These are phyloP conservation scores for Lupinus albus DNA, from an alignment of 306 rosid species.

Conservation along the genomic window DNA sequence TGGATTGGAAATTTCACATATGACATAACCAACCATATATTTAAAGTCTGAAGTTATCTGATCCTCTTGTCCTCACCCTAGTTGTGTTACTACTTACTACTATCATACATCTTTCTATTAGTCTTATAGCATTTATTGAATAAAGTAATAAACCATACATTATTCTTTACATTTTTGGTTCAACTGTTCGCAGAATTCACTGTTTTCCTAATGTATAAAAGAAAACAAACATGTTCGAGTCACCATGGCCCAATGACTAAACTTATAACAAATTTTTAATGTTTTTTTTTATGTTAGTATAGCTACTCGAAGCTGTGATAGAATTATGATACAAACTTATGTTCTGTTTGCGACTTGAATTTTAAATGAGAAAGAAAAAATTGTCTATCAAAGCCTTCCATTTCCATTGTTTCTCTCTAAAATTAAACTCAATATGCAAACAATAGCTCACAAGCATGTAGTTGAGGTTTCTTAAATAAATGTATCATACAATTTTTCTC, in stretches of 20 bases:
- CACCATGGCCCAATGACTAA: background rate
- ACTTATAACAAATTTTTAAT: background rate
- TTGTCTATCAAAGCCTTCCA: too few species aligned
- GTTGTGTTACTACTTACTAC: slow-evolving; percentile 17
- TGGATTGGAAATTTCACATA: slow-evolving; percentile 16
- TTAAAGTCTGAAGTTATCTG: slow-evolving; percentile 22
- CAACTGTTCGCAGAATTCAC: background rate
- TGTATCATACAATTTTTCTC: too few species aligned
- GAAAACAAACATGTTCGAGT: background rate
- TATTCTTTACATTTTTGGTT: slow-evolving; percentile 11
- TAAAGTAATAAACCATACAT: slow-evolving; percentile 25
- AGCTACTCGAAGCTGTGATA: slow-evolving; percentile 24
- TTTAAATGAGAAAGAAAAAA: too few species aligned
- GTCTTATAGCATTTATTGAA: slow-evolving; percentile 26
- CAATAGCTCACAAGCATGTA: too few species aligned
- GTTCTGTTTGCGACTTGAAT: too few species aligned
- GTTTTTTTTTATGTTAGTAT: background rate
- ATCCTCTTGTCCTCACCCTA: slow-evolving; percentile 15
- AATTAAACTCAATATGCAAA: too few species aligned
- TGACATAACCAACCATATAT: slow-evolving; percentile 23
- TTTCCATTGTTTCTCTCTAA: too few species aligned
- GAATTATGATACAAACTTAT: slow-evolving; percentile 17
- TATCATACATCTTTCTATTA: background rate
- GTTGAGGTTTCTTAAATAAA: too few species aligned
- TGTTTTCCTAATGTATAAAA: background rate